Percentiles rank a stretch among this genome's conserved stretches.
Conservation (phyloP, 345 rosid genomes). For the Erucastrum elatum region DNA sequence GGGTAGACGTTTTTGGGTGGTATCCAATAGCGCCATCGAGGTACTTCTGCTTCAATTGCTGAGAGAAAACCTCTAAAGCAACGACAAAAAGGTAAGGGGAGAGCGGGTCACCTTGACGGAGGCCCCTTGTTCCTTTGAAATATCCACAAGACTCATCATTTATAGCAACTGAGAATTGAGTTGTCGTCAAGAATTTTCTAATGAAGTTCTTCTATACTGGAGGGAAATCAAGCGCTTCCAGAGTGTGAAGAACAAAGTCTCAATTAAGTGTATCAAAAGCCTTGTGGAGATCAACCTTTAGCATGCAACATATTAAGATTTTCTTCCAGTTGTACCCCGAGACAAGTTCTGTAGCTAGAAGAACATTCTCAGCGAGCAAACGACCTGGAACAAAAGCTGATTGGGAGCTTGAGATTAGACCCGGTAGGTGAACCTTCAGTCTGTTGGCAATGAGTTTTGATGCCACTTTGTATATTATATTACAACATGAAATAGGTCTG, state of each 20-base stretch:
- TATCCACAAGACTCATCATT: not conserved
- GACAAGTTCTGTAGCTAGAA: not conserved
- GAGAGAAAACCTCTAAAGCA: not conserved
- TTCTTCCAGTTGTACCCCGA: not conserved
- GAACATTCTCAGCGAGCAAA: too few relatives aligned
- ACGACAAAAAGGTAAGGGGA: not conserved
- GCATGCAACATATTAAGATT: not conserved
- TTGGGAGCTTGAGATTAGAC: too few relatives aligned
- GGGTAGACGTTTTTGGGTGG: not conserved
- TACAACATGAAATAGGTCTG: too few relatives aligned
- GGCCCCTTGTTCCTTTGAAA: not conserved
- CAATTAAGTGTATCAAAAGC: not conserved
- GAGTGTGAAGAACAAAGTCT: not conserved
- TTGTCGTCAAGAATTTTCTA: not conserved
- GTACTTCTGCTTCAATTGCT: not conserved
- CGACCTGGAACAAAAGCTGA: too few relatives aligned
- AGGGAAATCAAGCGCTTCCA: not conserved
- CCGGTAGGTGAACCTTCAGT: too few relatives aligned
- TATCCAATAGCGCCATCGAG: not conserved
- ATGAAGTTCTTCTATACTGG: not conserved
- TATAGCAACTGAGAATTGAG: not conserved
- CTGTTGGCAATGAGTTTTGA: too few relatives aligned
- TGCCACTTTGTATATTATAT: too few relatives aligned
- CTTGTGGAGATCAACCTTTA: not conserved
- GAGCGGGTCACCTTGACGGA: not conserved